These are phyloP conservation scores for Dryas drummondii DNA, from an alignment of 306 rosid species.

Conservation along the genomic window DNA sequence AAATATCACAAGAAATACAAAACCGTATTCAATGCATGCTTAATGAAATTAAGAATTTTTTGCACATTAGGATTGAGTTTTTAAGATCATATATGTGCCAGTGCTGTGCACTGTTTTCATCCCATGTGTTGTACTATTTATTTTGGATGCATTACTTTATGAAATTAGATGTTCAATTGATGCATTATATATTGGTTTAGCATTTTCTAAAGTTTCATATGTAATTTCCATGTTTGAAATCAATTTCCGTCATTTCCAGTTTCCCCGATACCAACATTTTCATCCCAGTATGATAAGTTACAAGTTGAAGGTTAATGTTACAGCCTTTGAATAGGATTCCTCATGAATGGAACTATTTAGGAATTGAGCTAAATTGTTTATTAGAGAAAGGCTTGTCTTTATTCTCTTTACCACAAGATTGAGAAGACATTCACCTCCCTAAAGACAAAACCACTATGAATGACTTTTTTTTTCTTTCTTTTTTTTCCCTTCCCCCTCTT, in stretches of 20 bases:
- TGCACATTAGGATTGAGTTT: too few species aligned
- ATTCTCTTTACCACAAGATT: neutral
- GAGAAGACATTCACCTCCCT: neutral
- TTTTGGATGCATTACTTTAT: neutral
- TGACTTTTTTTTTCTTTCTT: conserved; percentile 17
- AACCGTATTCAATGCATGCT: neutral
- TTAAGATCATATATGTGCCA: neutral
- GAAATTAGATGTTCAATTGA: neutral
- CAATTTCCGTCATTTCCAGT: neutral
- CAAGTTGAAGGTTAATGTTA: too few species aligned
- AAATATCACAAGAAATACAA: too few species aligned
- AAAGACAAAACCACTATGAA: neutral
- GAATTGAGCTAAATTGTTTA: too few species aligned
- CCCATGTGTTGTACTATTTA: too few species aligned
- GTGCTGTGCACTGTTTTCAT: neutral
- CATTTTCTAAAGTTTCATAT: neutral
- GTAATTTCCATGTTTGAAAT: neutral
- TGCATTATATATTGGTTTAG: neutral
- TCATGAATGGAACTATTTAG: too few species aligned
- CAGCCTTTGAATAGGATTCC: too few species aligned
- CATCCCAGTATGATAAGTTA: neutral
- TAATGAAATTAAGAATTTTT: neutral
- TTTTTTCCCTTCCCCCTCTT: conserved; percentile 14
- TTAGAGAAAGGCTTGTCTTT: too few species aligned
- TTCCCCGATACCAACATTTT: conserved; percentile 1